Evolutionary conservation across 306 rosid species (phyloP).

Genomic region (Spatholobus suberectus): DNA sequence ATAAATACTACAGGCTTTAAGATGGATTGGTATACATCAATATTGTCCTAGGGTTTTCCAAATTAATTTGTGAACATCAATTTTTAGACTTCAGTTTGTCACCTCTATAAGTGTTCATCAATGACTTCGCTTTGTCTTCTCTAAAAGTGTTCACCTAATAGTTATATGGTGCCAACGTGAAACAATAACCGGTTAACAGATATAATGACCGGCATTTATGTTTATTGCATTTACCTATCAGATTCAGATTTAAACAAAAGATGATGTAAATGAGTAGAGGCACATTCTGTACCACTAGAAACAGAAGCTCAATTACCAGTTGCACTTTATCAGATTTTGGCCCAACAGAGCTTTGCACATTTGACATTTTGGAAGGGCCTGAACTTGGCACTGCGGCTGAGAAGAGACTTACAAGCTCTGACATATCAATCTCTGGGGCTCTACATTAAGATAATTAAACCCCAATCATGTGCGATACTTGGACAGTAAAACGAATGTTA

Average conservation of each 20-base stretch:
- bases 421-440: not conserved
- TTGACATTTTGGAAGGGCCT: not conserved
- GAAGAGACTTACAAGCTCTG: not conserved
- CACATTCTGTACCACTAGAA: not conserved
- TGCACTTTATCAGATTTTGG: not conserved
- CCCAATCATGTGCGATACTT: not conserved
- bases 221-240: not conserved
- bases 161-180: not conserved
- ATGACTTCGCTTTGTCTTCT: not conserved
- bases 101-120: not conserved
- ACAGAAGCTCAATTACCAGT: not conserved
- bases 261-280: not conserved
- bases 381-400: not conserved
- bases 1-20: not conserved
- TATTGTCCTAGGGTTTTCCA: not conserved
- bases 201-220: not conserved
- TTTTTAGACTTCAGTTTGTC: not conserved
- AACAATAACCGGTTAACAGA: not conserved
- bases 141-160: not conserved
- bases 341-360: not conserved
- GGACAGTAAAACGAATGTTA: not conserved
- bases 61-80: not conserved
- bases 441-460: not conserved
- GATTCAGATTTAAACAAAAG: slow-evolving; percentile 20
- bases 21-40: not conserved